Evolutionary conservation across 2,329 filamentous ascomycete species (phyloP).

Genomic region (Juglanconis oblonga): DNA sequence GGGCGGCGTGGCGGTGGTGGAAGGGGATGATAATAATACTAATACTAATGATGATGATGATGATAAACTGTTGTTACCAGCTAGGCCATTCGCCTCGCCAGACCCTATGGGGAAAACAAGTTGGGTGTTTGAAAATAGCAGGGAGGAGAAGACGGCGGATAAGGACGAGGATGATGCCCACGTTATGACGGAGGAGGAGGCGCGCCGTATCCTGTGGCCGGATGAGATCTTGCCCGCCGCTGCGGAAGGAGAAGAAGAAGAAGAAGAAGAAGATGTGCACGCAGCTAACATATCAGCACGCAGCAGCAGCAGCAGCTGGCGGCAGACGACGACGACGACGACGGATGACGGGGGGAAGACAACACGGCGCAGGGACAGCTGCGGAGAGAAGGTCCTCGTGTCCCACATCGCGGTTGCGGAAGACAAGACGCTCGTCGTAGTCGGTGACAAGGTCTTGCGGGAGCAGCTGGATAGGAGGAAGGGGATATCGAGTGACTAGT

Average conservation of each 20-base stretch:
- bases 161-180: constrained; percentile 14
- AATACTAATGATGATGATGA: too few species aligned
- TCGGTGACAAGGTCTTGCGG: constrained; percentile 25
- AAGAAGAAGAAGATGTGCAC: too few species aligned
- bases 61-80: too few species aligned
- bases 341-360: background rate
- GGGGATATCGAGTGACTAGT: constrained; percentile 7
- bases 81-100: too few species aligned
- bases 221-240: constrained; percentile 18
- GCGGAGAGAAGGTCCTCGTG: constrained; percentile 11
- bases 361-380: background rate
- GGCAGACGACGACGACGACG: background rate
- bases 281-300: too few species aligned
- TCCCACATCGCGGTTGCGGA: background rate
- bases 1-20: too few species aligned
- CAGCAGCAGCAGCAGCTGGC: too few species aligned
- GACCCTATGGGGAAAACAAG: too few species aligned
- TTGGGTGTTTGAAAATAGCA: too few species aligned
- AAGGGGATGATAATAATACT: too few species aligned
- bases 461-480: constrained; percentile 26
- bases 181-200: constrained; percentile 39
- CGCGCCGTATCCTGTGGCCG: constrained; percentile 37
- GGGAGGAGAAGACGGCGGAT: too few species aligned
- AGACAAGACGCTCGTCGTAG: constrained; percentile 16
- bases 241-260: background rate